phyloP scores from a whole-genome alignment of 495 filamentous ascomycete species.

The Bryoglossum gracile region DNA sequence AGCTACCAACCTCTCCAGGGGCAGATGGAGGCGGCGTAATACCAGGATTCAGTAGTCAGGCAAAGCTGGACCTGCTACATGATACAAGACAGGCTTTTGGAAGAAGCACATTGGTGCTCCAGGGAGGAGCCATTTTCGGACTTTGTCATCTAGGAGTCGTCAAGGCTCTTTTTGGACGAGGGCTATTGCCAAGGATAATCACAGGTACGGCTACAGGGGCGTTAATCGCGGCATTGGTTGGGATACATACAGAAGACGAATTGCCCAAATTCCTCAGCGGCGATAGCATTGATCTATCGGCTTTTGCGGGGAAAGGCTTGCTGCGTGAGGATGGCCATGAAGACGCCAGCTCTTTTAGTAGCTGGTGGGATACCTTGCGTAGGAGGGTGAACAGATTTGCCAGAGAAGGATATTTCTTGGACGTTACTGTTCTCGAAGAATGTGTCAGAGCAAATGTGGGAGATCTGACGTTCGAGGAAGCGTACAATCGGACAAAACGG shows the following conservation, averaged over 20 bases:
- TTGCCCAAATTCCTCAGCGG: conserved; percentile 68
- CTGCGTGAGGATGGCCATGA: conserved; percentile 5
- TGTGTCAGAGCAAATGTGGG: conserved; percentile 82
- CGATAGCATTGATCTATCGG: conserved; percentile 73
- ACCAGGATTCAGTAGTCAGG: conserved; percentile 62
- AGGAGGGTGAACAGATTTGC: conserved; percentile 59
- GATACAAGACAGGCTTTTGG: conserved; percentile 90
- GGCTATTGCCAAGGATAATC: conserved; percentile 81
- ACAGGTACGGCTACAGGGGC: conserved; percentile 87
- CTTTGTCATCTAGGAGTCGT: conserved; percentile 88
- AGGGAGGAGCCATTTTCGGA: conserved; percentile 89
- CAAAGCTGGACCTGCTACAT: conserved; percentile 80
- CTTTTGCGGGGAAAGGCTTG: conserved; percentile 50
- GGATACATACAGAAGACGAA: conserved; percentile 83
- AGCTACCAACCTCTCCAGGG: conserved; percentile 53
- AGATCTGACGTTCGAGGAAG: conserved; percentile 90
- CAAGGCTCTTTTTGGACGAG: conserved; percentile 78
- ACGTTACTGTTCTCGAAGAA: conserved; percentile 74
- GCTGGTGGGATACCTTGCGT: conserved; percentile 49
- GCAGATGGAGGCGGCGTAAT: conserved; percentile 16
- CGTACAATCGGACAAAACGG: conserved; percentile 75
- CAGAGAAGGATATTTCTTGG: conserved; percentile 73
- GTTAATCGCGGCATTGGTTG: conserved; percentile 82
- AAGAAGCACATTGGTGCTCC: conserved; percentile 74
- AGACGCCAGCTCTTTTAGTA: conserved; percentile 23